phyloP scores from a whole-genome alignment of 371 early-diverging fungal genomes.

The Encephalitozoon intestinalis region DNA sequence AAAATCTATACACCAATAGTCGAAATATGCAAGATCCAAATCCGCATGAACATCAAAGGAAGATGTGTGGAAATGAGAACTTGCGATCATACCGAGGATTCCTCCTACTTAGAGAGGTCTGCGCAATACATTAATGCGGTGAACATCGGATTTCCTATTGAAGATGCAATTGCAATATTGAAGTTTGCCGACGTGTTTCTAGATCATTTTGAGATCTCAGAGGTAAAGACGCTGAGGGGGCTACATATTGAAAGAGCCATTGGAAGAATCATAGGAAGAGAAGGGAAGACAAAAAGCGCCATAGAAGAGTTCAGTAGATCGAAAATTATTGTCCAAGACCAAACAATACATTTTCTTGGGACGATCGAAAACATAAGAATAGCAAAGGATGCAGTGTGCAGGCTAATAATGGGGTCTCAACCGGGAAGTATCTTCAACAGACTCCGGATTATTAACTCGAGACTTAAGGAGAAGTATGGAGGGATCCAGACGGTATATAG shows the following conservation, averaged over 20 bases:
- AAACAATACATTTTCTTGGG: conserved; percentile 89
- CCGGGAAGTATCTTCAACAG: conserved; percentile 83
- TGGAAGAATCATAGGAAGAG: conserved; percentile 94
- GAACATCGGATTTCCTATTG: conserved; percentile 80
- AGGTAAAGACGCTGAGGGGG: conserved; percentile 84
- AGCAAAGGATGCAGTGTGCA: conserved; percentile 84
- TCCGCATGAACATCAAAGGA: conserved; percentile 80
- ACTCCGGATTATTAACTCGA: conserved; percentile 52
- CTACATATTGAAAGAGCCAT: conserved; percentile 92
- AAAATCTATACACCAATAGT: conserved; percentile 96
- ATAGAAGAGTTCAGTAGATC: conserved; percentile 91
- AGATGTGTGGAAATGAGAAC: conserved; percentile 77
- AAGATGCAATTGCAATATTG: conserved; percentile 83
- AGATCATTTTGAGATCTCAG: conserved; percentile 91
- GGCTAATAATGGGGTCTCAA: conserved; percentile 85
- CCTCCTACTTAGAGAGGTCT: conserved; percentile 72
- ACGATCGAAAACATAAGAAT: conserved; percentile 87
- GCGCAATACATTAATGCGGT: conserved; percentile 71
- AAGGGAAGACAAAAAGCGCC: conserved; percentile 88
- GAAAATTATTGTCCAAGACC: conserved; percentile 87
- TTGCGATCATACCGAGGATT: conserved; percentile 62
- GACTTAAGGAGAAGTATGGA: conserved; percentile 57
- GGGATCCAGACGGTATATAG: conserved; percentile 48
- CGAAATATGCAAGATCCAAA: conserved; percentile 83
- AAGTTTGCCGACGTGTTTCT: conserved; percentile 66